Evolutionary conservation across 306 rosid genomes (phyloP).

Genomic region (Vigna angularis): DNA sequence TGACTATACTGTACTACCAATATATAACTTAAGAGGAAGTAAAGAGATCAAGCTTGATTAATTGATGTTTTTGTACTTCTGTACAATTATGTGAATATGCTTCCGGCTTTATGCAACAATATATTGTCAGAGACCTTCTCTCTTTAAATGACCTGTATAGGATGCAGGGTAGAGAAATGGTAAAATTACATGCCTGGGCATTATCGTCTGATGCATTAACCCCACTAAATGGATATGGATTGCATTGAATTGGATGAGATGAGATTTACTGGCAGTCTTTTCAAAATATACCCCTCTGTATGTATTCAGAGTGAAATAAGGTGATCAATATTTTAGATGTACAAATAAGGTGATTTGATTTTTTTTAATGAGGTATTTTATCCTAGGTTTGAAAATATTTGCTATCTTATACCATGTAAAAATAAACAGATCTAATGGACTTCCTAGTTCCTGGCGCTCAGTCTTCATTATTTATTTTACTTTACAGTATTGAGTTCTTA

Average conservation of each 20-base stretch:
- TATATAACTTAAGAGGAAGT: constrained; percentile 9
- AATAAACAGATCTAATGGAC: constrained; percentile 21
- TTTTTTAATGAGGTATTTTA: neutral
- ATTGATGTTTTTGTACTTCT: neutral
- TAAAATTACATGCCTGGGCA: neutral
- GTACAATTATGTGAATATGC: constrained; percentile 12
- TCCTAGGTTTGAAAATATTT: neutral
- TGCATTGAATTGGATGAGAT: constrained; percentile 33
- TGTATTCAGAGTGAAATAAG: neutral
- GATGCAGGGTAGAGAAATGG: constrained; percentile 7
- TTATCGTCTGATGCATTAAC: constrained; percentile 12
- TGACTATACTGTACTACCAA: constrained; percentile 8
- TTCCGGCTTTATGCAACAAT: neutral
- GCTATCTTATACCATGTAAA: constrained; percentile 15
- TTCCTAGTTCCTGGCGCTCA: constrained; percentile 27
- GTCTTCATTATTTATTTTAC: constrained; percentile 34
- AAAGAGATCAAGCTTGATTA: neutral
- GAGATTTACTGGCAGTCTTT: neutral
- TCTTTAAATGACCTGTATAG: constrained; percentile 1
- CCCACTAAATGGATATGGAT: constrained; percentile 19
- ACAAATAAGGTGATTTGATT: neutral
- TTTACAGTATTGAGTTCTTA: constrained; percentile 14
- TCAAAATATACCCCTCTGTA: too few relatives aligned
- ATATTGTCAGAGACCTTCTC: constrained; percentile 10
- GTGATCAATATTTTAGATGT: constrained; percentile 23